Percentiles rank a stretch among this genome's conserved stretches.
phyloP scores from a whole-genome alignment of 139 green algal species.

The Pycnococcus provasolii region DNA sequence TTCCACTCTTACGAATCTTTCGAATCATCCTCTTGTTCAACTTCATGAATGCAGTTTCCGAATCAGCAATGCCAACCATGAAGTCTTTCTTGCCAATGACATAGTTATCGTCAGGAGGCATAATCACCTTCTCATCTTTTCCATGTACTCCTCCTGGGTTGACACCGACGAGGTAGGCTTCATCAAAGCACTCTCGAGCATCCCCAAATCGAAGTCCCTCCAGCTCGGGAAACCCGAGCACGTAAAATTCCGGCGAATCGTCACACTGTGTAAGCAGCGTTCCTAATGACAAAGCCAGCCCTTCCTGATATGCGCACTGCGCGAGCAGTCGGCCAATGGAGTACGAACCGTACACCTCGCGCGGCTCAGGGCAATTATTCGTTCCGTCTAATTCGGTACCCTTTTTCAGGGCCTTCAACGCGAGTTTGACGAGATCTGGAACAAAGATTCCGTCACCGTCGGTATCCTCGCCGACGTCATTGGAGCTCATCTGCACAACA shows the following conservation, averaged over 20 bases:
- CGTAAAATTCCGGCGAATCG: conserved; percentile 8
- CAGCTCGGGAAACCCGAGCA: neutral
- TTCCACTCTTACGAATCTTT: too few species aligned
- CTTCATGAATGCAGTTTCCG: neutral
- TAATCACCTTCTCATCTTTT: neutral
- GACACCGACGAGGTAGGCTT: neutral
- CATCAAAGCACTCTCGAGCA: neutral
- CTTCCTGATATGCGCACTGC: neutral
- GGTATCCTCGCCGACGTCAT: neutral
- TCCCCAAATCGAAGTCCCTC: neutral
- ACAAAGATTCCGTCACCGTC: neutral
- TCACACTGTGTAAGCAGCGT: neutral
- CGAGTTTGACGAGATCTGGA: neutral
- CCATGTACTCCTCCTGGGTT: neutral
- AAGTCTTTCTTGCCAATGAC: neutral
- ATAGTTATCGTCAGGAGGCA: neutral
- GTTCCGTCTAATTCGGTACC: neutral
- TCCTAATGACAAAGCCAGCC: neutral
- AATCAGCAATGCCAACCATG: neutral
- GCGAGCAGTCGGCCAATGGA: neutral
- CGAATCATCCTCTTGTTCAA: too few species aligned
- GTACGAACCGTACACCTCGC: neutral
- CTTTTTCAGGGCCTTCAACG: neutral
- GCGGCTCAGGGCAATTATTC: neutral
- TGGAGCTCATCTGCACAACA: neutral